Evolutionary conservation across 2,329 filamentous ascomycete species (phyloP).

Genomic region (Penicillium sp.): DNA sequence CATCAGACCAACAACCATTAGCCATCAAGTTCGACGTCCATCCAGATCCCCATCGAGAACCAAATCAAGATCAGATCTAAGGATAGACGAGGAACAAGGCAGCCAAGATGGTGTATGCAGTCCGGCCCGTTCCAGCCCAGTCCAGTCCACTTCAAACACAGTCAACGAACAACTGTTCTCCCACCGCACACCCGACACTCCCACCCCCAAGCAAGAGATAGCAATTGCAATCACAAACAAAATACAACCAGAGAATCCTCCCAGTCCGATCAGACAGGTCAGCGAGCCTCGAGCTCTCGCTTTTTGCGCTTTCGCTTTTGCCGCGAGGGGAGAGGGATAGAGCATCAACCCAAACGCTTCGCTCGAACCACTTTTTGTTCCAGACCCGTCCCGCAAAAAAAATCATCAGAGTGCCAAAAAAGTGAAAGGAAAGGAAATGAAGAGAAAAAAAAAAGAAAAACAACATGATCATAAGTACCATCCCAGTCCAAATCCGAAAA

Average conservation of each 20-base stretch:
- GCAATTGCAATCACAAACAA: constrained; percentile 30
- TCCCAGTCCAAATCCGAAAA: constrained; percentile 15
- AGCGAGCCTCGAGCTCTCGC: not conserved
- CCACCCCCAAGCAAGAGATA: constrained; percentile 28
- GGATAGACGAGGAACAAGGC: not conserved
- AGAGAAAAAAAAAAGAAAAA: constrained; percentile 6
- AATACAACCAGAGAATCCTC: constrained; percentile 32
- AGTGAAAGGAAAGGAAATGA: constrained; percentile 11
- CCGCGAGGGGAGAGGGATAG: not conserved
- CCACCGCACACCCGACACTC: not conserved
- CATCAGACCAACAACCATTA: not conserved
- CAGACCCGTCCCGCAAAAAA: constrained; percentile 22
- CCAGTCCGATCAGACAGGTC: constrained; percentile 24
- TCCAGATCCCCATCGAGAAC: constrained; percentile 21
- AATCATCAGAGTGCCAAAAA: not conserved
- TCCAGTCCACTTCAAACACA: not conserved
- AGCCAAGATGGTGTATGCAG: not conserved
- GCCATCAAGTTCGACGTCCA: constrained; percentile 1
- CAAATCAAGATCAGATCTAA: constrained; percentile 13
- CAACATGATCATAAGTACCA: constrained; percentile 13
- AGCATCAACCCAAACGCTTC: constrained; percentile 18
- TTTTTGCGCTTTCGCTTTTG: not conserved
- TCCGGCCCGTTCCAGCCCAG: not conserved
- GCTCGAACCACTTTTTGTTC: constrained; percentile 30
- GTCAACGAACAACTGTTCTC: not conserved